Evolutionary conservation across 805 yeast species (phyloP).

Genomic region (Isabelozyma rhagii): DNA sequence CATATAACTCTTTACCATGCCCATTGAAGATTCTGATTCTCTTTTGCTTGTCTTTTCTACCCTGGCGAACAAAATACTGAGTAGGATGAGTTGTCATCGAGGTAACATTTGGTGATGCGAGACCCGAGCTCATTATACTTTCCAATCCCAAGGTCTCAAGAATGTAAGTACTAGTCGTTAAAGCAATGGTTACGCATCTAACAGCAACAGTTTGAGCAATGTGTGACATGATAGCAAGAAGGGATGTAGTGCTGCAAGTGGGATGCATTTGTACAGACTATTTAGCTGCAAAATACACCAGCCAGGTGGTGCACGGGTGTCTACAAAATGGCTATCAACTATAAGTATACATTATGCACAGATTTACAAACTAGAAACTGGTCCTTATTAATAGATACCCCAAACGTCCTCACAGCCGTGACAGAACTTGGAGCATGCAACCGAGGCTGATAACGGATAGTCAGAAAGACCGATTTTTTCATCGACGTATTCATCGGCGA

Average conservation of each 20-base stretch:
- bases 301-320: neutral
- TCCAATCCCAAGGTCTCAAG: slow-evolving; percentile 41
- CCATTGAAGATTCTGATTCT: slow-evolving; percentile 49
- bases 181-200: slow-evolving; percentile 36
- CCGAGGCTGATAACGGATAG: slow-evolving; percentile 94
- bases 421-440: slow-evolving; percentile 96
- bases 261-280: neutral
- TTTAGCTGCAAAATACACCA: slow-evolving; percentile 2
- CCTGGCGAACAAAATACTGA: slow-evolving; percentile 48
- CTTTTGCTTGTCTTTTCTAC: slow-evolving; percentile 42
- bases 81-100: slow-evolving; percentile 39
- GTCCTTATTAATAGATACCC: slow-evolving; percentile 53
- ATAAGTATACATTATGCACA: neutral
- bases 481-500: slow-evolving; percentile 96
- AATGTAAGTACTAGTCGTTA: slow-evolving; percentile 39
- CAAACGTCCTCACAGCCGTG: slow-evolving; percentile 99
- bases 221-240: slow-evolving; percentile 5
- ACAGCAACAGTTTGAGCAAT: slow-evolving; percentile 46
- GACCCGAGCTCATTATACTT: slow-evolving; percentile 34
- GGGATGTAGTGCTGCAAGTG: neutral
- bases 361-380: neutral
- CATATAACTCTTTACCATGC: slow-evolving; percentile 39
- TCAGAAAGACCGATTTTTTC: slow-evolving; percentile 95
- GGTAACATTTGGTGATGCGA: slow-evolving; percentile 36
- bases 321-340: neutral